A percentile compares a stretch with the other conserved stretches of the same genome.
Conservation (phyloP, 495 filamentous ascomycete species). For the Penicillium pulvis region DNA sequence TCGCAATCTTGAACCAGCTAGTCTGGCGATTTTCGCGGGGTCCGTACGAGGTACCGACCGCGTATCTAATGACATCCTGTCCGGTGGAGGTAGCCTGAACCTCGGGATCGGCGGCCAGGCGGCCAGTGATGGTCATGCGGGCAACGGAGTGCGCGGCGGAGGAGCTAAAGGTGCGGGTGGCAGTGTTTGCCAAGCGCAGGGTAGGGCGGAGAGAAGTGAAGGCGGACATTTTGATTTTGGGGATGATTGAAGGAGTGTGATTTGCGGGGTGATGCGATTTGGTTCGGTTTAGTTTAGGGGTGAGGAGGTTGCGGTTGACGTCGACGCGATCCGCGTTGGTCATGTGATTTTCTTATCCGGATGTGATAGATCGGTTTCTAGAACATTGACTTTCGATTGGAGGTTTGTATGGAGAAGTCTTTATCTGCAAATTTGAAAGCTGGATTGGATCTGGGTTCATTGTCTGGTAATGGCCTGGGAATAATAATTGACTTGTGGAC, state of each 20-base stretch:
- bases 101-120: conserved; percentile 72
- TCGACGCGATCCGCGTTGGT: conserved; percentile 5
- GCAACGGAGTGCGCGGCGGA: conserved; percentile 50
- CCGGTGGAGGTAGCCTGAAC: conserved; percentile 64
- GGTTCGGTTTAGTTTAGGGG: background rate
- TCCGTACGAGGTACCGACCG: conserved; percentile 62
- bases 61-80: conserved; percentile 66
- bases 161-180: conserved; percentile 61
- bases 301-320: conserved; percentile 1
- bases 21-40: conserved; percentile 62
- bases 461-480: no score
- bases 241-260: background rate
- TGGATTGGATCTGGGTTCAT: no score
- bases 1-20: conserved; percentile 74
- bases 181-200: conserved; percentile 39
- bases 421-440: no score
- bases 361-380: background rate
- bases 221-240: conserved; percentile 48
- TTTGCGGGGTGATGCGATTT: background rate
- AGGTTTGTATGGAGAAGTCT: background rate
- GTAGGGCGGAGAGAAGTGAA: conserved; percentile 45
- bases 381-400: background rate
- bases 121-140: conserved; percentile 73
- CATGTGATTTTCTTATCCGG: conserved; percentile 2
- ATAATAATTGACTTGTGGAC: no score